These are phyloP conservation scores for Dioscorea dumetorum DNA, from an alignment of 106 monocot species.

Conservation along the genomic window DNA sequence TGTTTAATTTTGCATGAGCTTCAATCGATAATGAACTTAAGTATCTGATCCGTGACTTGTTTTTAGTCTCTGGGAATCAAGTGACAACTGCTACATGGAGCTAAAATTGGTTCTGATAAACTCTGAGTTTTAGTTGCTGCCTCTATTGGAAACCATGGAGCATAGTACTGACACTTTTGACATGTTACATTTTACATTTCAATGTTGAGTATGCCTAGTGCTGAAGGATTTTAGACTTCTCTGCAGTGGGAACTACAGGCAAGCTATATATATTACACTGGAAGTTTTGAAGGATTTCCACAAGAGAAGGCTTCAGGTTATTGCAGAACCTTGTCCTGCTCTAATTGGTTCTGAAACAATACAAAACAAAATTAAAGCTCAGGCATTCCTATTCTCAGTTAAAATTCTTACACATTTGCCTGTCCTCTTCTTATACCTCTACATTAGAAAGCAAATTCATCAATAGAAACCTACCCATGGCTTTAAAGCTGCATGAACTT, in stretches of 20 bases:
- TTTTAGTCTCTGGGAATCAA: no score
- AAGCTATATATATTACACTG: conserved; percentile 43
- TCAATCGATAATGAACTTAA: no score
- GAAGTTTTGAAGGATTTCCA: conserved; percentile 76
- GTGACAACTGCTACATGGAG: neutral
- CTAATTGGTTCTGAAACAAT: conserved; percentile 90
- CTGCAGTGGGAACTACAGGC: conserved; percentile 82
- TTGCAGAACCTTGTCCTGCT: conserved; percentile 77
- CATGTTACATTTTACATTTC: neutral
- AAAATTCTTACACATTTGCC: no score
- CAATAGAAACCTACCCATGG: no score
- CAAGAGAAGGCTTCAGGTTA: conserved; percentile 69
- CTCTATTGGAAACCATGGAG: conserved; percentile 90
- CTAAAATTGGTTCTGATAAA: neutral
- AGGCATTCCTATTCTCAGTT: conserved; percentile 27
- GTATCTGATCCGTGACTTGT: no score
- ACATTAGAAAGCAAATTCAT: no score
- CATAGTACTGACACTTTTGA: conserved; percentile 14
- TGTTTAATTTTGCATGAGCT: no score
- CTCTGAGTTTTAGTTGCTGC: conserved; percentile 72
- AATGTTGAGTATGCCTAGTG: neutral
- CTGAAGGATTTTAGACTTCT: neutral
- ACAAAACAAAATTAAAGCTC: conserved; percentile 84
- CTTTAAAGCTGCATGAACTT: no score
- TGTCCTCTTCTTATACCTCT: no score